Evolutionary conservation across 192 early-diverging fungal genomes (phyloP), one percentile per base, ranked within the genome.

Genomic region (Diversispora eburnea): DNA sequence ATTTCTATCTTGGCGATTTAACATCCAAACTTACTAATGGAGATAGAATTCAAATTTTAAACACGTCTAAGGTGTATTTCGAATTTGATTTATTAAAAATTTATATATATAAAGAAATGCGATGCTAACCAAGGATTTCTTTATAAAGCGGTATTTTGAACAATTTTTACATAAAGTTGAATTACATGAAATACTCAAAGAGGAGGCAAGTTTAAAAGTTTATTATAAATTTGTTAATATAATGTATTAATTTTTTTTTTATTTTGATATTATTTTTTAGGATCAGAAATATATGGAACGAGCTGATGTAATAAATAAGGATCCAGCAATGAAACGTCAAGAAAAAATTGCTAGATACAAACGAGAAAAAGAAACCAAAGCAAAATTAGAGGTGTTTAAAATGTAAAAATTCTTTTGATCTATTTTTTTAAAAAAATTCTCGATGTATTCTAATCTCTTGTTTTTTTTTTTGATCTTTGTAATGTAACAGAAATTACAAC

Each of bases 311-410:
- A 70, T 78, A 67, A 63, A 46, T 4, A 75, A 76, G 57, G 80
- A 89, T 78, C 68, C 84, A 57, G 84, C 87, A 68, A 79, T 81
- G 67, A 74, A 80, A 76, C 78, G 92, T 75, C 75, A 85, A 73
- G 88, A 83, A 56, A 92, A 96, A 75, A 91, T 94, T 78, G 88
- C 83, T 0, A 82, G 91, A 1, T 90, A 86, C 67, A 91, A 92
- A 64, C 82, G 92, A 39, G 94, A 97, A 75, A 89, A 92, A 75
- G 86, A 84, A 22, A 76, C 86, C n/a, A 87, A 85, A 73, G 78
- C 83, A 45, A 81, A 82, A 60, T 81, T 91, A 46, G 78, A 86
- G 45, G 78, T 33, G 25, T 33, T 33, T 33, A 33, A 33, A 33
- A 33, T 33, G 25, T 81, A 49, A 49, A 48, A 12, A 17, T 20